Evolutionary conservation across 495 filamentous ascomycete genomes (phyloP).

Genomic region (Clohesyomyces aquaticus): DNA sequence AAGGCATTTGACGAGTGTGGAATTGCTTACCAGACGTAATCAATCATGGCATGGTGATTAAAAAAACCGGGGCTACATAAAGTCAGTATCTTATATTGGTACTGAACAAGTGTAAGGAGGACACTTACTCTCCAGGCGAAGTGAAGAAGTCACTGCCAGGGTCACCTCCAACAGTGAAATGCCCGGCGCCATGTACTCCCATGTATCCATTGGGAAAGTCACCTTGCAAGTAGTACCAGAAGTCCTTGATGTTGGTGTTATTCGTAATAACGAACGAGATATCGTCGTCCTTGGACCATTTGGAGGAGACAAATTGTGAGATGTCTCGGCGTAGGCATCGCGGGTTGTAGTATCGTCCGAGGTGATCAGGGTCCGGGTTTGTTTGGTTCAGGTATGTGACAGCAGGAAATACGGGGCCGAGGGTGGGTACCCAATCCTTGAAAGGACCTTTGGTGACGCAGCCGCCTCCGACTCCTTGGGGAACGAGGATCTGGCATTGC

Average conservation of each 20-base stretch:
- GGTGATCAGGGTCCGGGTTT: not conserved
- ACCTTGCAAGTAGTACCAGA: constrained; percentile 55
- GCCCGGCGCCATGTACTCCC: constrained; percentile 64
- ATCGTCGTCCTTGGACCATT: constrained; percentile 38
- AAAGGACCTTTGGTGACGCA: constrained; percentile 2
- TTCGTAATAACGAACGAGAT: constrained; percentile 52
- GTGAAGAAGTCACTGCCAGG: constrained; percentile 58
- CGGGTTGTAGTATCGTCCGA: constrained; percentile 15
- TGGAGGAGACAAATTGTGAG: not conserved
- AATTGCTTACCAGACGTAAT: constrained; percentile 38
- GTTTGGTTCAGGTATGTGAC: constrained; percentile 33
- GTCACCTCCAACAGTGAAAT: constrained; percentile 64
- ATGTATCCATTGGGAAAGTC: constrained; percentile 51
- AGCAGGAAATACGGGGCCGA: not conserved
- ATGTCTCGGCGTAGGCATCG: constrained; percentile 8
- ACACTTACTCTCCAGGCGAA: constrained; percentile 58
- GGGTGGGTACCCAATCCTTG: not conserved
- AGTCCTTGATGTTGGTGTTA: constrained; percentile 53
- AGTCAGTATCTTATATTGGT: not conserved
- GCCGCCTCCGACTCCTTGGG: constrained; percentile 6
- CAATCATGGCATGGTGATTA: constrained; percentile 68
- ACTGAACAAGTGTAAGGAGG: not conserved
- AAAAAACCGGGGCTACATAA: constrained; percentile 59
- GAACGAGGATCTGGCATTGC: not conserved
- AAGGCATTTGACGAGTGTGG: not conserved